Conservation (phyloP, 352 stramenopile genomes). For the Globisporangium sylvaticum region DNA sequence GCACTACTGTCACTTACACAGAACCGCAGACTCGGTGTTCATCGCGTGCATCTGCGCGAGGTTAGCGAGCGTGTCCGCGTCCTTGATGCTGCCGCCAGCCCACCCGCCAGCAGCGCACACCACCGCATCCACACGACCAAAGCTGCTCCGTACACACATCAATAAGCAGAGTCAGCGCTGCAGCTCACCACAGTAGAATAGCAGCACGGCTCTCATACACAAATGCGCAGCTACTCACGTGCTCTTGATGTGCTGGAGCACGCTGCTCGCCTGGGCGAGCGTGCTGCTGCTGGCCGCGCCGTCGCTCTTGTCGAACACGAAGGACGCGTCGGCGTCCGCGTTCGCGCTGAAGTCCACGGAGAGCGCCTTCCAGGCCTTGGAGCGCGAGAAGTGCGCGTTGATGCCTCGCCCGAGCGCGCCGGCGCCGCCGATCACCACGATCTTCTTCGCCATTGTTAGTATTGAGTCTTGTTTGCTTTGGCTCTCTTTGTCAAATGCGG, state of each 20-base stretch:
- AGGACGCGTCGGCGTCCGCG: constrained; percentile 37
- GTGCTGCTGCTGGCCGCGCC: constrained; percentile 20
- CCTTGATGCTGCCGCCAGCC: constrained; percentile 71
- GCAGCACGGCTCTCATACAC: background rate
- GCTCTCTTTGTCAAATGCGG: background rate
- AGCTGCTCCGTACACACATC: constrained; percentile 24
- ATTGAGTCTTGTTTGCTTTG: background rate
- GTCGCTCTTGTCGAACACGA: constrained; percentile 39
- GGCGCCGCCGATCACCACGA: constrained; percentile 73
- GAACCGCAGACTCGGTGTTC: constrained; percentile 79
- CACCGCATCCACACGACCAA: constrained; percentile 65
- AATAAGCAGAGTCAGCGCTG: constrained; percentile 3
- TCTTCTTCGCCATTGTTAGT: constrained; percentile 38
- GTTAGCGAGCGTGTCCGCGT: constrained; percentile 56
- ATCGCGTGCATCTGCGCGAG: constrained; percentile 68
- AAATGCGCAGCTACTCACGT: constrained; percentile 20
- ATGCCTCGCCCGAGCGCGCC: constrained; percentile 73
- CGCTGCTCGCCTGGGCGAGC: constrained; percentile 44
- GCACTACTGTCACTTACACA: background rate
- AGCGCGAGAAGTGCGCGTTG: constrained; percentile 49
- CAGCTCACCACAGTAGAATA: background rate
- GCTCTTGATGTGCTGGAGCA: constrained; percentile 51
- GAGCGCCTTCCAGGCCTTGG: constrained; percentile 55
- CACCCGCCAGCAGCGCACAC: constrained; percentile 80
- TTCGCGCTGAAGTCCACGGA: constrained; percentile 71